phyloP scores from a whole-genome alignment of 2,329 filamentous ascomycete genomes.

The Sclerotiophoma versabilis region DNA sequence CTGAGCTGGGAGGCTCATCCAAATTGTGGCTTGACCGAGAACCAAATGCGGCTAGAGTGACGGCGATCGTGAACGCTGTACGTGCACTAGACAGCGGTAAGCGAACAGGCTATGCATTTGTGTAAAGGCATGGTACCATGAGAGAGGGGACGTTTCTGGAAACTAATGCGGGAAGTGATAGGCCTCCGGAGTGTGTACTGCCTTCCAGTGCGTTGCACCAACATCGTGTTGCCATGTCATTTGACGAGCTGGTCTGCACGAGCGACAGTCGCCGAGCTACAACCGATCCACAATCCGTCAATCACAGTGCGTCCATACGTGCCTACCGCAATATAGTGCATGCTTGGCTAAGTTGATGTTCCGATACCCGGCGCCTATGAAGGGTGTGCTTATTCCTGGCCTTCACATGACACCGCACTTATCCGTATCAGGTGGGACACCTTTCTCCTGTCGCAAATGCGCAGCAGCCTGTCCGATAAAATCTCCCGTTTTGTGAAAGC shows the following conservation, averaged over 20 bases:
- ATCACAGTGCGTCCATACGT: not conserved
- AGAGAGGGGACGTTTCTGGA: not conserved
- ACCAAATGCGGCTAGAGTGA: conserved; percentile 8
- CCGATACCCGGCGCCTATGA: not conserved
- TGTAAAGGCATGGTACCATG: not conserved
- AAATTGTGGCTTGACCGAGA: conserved; percentile 13
- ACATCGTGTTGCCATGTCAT: not conserved
- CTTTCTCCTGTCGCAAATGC: conserved; percentile 35
- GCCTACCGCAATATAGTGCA: not conserved
- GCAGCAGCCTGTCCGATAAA: conserved; percentile 45
- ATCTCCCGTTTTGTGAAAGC: conserved; percentile 47
- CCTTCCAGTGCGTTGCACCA: not conserved
- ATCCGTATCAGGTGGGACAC: conserved; percentile 27
- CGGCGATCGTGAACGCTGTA: conserved; percentile 7
- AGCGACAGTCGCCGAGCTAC: not conserved
- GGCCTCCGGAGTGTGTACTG: not conserved
- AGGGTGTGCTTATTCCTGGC: not conserved
- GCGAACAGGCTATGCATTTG: conserved; percentile 6
- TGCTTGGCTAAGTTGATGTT: not conserved
- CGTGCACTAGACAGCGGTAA: conserved; percentile 13
- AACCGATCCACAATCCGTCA: not conserved
- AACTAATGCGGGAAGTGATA: not conserved
- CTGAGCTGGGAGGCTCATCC: conserved; percentile 25
- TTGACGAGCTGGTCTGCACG: not conserved
- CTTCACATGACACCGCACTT: conserved; percentile 32